Evolutionary conservation across 306 rosid genomes (phyloP), one percentile per base, ranked within the genome.

Genomic region (Acacia crassicarpa): DNA sequence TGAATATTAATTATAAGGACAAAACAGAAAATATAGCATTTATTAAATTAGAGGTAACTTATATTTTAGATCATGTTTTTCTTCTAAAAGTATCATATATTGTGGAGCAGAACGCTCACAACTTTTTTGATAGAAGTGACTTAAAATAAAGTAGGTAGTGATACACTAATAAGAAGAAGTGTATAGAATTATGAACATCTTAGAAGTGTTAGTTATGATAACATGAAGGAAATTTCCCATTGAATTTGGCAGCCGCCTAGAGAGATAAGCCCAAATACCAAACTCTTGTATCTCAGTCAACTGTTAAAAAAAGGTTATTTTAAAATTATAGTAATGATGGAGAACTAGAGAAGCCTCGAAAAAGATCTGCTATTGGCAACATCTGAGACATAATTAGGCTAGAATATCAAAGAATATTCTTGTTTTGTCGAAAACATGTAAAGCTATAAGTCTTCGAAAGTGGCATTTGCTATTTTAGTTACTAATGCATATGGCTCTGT

Each of bases 91-190:
- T 35, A 1, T 4, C 1, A 35, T 35, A 5, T 35, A 35, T 35
- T 35, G 0, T 35, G 6, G 7, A 38, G 1, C 0, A 5, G 8
- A 6, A 1, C 0, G 41, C 6, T 8, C 6, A 6, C 8, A 38
- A 38, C 8, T 38, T 6, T 38, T 38, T 38, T 0, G 1, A 38
- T 6, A 6, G 1, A 38, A 38, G 41, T 38, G 8, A 38, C 0
- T 38, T 38, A 6, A 0, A 35, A 35, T 35, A 35, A 35, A 0
- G 6, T 35, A 35, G 0, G 5, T 4, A 35, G 40, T 16, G 22
- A 6, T 0, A 49, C 54, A 15, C 15, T 4, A 15, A 53, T 32
- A 59, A 22, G 8, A 58, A 20, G 63, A 44, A 4, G 4, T 11
- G 0, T 63, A 63, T 27, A 27, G 11, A 63, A 63, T 63, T 6